Evolutionary conservation across 2,329 filamentous ascomycete genomes (phyloP), one percentile per base, ranked within the genome.

Genomic region (Cytospora chrysosperma): DNA sequence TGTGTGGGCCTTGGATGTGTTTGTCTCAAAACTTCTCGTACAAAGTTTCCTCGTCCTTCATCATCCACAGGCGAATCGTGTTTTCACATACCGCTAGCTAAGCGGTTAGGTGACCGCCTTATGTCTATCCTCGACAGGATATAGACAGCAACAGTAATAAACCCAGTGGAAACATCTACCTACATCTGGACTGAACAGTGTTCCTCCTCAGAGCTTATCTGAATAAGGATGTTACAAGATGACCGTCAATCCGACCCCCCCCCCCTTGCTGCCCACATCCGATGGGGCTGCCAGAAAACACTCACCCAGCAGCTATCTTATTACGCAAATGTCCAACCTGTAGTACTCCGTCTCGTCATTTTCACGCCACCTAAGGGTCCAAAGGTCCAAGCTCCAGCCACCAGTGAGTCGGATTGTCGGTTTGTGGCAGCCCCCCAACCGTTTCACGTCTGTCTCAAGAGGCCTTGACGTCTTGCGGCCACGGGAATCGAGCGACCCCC

Each of bases 361-460:
- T 5, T 12, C 28, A n/a, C n/a, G 17, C 21, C 51, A 17, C 32
- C n/a, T 2, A 51, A 58, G 30, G 55, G 54, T 34, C 10, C 30
- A 34, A 2, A 13, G 12, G 10, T 34, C 55, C 55, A 63, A 63
- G 60, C 60, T 60, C 15, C 56, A n/a, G 43, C 21, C 37, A 7
- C 13, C 19, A 19, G 30, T 30, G 24, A 59, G 54, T 55, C 49
- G 26, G 54, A 21, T 24, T 50, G 50, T 26, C 49, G 49, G 27
- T 43, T 52, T 32, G 49, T 34, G 27, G 7, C 21, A 4, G 17
- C 52, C 60, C n/a, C 28, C 53, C 55, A 49, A 52, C 51, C 37
- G 64, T 66, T 66, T 66, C 64, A 66, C 47, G 37, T 64, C 34
- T 66, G 64, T 66, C 64, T 66, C 64, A 58, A 59, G 56, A 50